These are phyloP conservation scores for Aspergillus sp. DNA, from an alignment of 2,329 filamentous ascomycete species.

Conservation along the genomic window DNA sequence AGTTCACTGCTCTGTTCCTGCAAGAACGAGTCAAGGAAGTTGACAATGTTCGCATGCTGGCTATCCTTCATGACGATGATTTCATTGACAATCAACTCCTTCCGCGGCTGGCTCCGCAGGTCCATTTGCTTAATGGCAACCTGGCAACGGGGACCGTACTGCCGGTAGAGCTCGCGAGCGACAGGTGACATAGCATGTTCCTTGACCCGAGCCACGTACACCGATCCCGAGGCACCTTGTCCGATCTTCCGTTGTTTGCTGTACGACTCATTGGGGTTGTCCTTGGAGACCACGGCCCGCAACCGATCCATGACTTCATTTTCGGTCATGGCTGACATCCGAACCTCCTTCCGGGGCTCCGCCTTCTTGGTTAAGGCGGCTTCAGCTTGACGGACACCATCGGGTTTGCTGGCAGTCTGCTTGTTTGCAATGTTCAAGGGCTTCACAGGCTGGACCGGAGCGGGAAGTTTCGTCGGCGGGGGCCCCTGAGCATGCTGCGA, in stretches of 20 bases:
- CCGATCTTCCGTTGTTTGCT: slow-evolving; percentile 99
- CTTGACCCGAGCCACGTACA: slow-evolving; percentile 95
- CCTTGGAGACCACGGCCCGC: slow-evolving; percentile 89
- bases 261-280: slow-evolving; percentile 90
- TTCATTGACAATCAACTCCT: slow-evolving; percentile 98
- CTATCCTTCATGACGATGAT: slow-evolving; percentile 99
- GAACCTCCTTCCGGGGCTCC: slow-evolving; percentile 78
- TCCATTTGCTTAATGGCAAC: slow-evolving; percentile 99
- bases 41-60: slow-evolving; percentile 96
- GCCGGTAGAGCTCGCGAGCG: slow-evolving; percentile 69
- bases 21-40: slow-evolving; percentile 94
- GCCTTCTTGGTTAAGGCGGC: slow-evolving; percentile 77
- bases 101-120: slow-evolving; percentile 89
- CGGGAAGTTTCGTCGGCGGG: slow-evolving; percentile 54
- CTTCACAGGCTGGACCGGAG: slow-evolving; percentile 56
- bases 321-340: slow-evolving; percentile 98
- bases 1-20: slow-evolving; percentile 90
- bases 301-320: slow-evolving; percentile 94
- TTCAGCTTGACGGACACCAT: slow-evolving; percentile 82
- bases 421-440: slow-evolving; percentile 72
- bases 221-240: slow-evolving; percentile 93
- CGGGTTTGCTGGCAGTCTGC: slow-evolving; percentile 47
- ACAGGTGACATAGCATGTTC: slow-evolving; percentile 75
- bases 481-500: slow-evolving; percentile 35
- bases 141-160: slow-evolving; percentile 74